phyloP scores from a whole-genome alignment of 2,329 filamentous ascomycete genomes.

The Pseudopyricularia cyperi region DNA sequence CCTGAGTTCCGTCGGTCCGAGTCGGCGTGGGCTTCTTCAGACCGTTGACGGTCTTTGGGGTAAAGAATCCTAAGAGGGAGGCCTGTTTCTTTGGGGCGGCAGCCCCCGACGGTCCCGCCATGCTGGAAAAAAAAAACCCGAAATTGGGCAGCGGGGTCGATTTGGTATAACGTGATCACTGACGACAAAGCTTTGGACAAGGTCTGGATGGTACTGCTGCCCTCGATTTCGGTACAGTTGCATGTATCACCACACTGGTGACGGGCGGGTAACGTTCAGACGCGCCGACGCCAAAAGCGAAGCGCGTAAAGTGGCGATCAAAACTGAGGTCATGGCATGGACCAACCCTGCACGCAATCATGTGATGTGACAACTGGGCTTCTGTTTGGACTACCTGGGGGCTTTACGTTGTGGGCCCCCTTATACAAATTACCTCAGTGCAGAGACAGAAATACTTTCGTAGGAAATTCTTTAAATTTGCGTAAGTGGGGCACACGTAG shows the following conservation, averaged over 20 bases:
- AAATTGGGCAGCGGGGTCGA: background rate
- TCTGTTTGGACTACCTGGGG: too few relatives aligned
- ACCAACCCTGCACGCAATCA: background rate
- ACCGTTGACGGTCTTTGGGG: conserved; percentile 42
- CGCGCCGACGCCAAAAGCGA: background rate
- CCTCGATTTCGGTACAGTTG: too few relatives aligned
- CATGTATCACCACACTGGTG: background rate
- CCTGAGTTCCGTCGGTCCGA: background rate
- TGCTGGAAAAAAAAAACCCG: conserved; percentile 7
- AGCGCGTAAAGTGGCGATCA: background rate
- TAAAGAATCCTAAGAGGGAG: conserved; percentile 79
- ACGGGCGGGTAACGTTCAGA: too few relatives aligned
- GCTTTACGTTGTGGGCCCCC: too few relatives aligned
- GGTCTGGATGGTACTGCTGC: background rate
- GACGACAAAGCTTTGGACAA: background rate
- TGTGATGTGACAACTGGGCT: background rate
- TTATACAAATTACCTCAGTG: too few relatives aligned
- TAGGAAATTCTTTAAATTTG: too few relatives aligned
- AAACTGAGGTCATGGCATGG: background rate
- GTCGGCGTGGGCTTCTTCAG: conserved; percentile 10
- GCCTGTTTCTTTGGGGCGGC: conserved; percentile 53
- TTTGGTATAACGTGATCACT: background rate
- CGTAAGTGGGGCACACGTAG: too few relatives aligned
- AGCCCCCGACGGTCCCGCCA: conserved; percentile 25
- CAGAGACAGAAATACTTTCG: too few relatives aligned